A percentile compares a stretch with the other conserved stretches of the same genome.
Evolutionary conservation across 1,284 basidiomycete species (phyloP).

Genomic region (Termitomyces sp.): DNA sequence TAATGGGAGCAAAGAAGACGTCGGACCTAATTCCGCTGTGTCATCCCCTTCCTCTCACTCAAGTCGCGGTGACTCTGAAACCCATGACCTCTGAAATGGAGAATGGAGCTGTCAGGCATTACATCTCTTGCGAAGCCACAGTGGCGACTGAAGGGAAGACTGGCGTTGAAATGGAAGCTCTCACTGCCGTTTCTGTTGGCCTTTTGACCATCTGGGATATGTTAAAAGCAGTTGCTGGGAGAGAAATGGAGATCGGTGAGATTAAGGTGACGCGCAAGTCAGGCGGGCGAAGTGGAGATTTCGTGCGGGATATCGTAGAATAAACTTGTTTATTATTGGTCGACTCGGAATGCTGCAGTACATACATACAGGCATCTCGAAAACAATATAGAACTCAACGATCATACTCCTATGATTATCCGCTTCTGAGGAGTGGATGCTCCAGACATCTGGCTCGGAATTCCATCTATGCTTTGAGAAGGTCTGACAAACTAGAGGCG

Average conservation of each 20-base stretch:
- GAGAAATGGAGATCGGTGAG: slow-evolving; percentile 73
- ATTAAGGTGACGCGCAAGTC: slow-evolving; percentile 65
- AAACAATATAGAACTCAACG: not conserved
- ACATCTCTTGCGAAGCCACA: slow-evolving; percentile 61
- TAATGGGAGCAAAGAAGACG: slow-evolving; percentile 84
- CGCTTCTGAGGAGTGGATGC: too few species aligned
- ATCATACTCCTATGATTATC: not conserved
- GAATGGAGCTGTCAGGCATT: slow-evolving; percentile 29
- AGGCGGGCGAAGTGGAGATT: slow-evolving; percentile 74
- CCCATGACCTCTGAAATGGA: slow-evolving; percentile 30
- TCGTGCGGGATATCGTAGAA: slow-evolving; percentile 25
- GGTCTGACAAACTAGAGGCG: slow-evolving; percentile 23
- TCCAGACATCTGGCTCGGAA: not conserved
- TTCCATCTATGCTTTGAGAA: slow-evolving; percentile 20
- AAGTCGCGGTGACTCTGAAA: slow-evolving; percentile 59
- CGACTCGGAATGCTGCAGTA: not conserved
- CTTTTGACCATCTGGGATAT: slow-evolving; percentile 89
- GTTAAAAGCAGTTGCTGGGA: slow-evolving; percentile 84
- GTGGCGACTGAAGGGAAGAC: slow-evolving; percentile 76
- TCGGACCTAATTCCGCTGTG: slow-evolving; percentile 81
- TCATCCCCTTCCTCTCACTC: slow-evolving; percentile 71
- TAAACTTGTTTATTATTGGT: not conserved
- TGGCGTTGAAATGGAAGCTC: slow-evolving; percentile 93
- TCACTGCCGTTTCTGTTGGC: slow-evolving; percentile 77
- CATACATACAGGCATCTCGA: not conserved